Evolutionary conservation across 495 filamentous ascomycete genomes (phyloP).

Genomic region (Bryoglossum gracile): DNA sequence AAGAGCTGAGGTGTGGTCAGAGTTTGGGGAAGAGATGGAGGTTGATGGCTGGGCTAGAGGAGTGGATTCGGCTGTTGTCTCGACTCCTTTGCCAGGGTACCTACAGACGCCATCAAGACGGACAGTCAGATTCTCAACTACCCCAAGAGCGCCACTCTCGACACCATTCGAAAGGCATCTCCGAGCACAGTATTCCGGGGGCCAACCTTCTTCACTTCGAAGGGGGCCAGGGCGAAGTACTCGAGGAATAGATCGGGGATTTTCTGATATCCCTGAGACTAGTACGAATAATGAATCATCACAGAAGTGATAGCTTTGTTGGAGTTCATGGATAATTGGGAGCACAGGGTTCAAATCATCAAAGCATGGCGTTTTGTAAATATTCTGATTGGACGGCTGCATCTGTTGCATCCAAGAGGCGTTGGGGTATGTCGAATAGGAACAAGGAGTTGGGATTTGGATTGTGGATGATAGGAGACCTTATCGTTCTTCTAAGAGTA

Average conservation of each 20-base stretch:
- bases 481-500: conserved; percentile 1
- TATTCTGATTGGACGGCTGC: conserved; percentile 10
- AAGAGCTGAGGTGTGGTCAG: conserved; percentile 21
- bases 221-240: conserved; percentile 13
- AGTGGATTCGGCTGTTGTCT: conserved; percentile 26
- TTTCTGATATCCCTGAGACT: conserved; percentile 18
- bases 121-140: conserved; percentile 30
- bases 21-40: conserved; percentile 18
- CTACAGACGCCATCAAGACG: conserved; percentile 52
- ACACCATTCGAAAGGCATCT: conserved; percentile 26
- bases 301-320: not conserved
- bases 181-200: conserved; percentile 20
- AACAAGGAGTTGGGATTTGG: not conserved
- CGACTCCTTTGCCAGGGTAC: conserved; percentile 43
- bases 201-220: conserved; percentile 4
- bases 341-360: not conserved
- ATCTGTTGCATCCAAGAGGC: conserved; percentile 2
- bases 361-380: conserved; percentile 12
- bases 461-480: conserved; percentile 4
- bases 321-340: not conserved
- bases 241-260: conserved; percentile 11
- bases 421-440: conserved; percentile 10
- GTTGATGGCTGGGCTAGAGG: conserved; percentile 18
- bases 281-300: conserved; percentile 10
- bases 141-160: conserved; percentile 24